Evolutionary conservation across 2,329 filamentous ascomycete species (phyloP).

Genomic region (Fusarium burgessii): DNA sequence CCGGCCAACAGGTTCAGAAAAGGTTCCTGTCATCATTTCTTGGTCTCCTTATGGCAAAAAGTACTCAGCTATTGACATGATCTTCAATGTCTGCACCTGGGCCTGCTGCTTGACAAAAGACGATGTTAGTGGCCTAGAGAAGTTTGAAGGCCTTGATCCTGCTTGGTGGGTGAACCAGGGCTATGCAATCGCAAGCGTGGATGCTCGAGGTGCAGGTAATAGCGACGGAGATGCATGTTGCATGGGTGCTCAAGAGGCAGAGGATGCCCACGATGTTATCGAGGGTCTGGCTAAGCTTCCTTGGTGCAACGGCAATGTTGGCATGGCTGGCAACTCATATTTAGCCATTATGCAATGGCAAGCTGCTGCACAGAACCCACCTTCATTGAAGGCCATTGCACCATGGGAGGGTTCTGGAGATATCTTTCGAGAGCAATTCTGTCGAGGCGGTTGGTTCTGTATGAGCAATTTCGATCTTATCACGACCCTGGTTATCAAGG

Average conservation of each 20-base stretch:
- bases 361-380: constrained; percentile 28
- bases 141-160: constrained; percentile 30
- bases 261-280: constrained; percentile 41
- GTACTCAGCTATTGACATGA: constrained; percentile 36
- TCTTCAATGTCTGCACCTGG: constrained; percentile 37
- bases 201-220: constrained; percentile 11
- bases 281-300: constrained; percentile 46
- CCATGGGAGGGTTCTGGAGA: constrained; percentile 31
- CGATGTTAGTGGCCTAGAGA: constrained; percentile 23
- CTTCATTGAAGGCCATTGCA: constrained; percentile 30
- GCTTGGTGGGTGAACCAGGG: constrained; percentile 28
- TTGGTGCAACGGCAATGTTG: constrained; percentile 50
- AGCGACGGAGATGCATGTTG: constrained; percentile 24
- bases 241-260: constrained; percentile 32
- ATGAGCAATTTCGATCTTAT: constrained; percentile 26
- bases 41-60: constrained; percentile 43
- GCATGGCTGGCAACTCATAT: constrained; percentile 50
- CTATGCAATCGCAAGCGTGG: constrained; percentile 23
- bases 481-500: constrained; percentile 16
- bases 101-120: constrained; percentile 32
- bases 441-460: constrained; percentile 6
- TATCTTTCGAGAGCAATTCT: constrained; percentile 24
- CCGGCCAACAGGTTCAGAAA: neutral
- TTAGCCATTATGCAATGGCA: constrained; percentile 44
- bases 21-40: constrained; percentile 32